Evolutionary conservation across 2,329 filamentous ascomycete genomes (phyloP), one percentile per base, ranked within the genome.

Genomic region (Hymenoscyphus fructigenus): DNA sequence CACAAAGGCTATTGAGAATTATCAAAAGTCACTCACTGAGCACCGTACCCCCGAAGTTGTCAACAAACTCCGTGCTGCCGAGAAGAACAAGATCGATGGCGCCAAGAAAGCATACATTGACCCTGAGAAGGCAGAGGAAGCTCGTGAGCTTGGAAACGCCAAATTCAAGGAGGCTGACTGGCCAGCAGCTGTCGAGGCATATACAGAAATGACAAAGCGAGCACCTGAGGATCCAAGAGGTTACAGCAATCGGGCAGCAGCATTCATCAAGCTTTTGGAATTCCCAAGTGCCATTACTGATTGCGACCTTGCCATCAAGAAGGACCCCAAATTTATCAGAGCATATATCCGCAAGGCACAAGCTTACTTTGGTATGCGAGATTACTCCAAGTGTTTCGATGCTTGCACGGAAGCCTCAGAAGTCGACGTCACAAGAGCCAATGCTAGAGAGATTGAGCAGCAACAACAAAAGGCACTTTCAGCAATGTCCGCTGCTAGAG

Each of bases 131-230:
- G 95, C 95, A 26, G 95, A 99, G 75, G 91, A 97, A 82, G 93
- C 95, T 15, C 93, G 95, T 71, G 92, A 97, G 78, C 88, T 96
- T 66, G 95, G 95, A 56, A 97, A 97, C 80, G 87, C 91, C 79
- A 96, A 96, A 80, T 99, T 99, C 86, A 98, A 98, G 84, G 92
- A 93, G 74, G 89, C 86, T 36, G 93, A 99, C 79, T 98, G 93
- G 91, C 94, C 95, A 12, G 95, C 87, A 61, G 95, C 95, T 10
- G 93, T 99, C 32, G 93, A 92, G 56, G 92, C 94, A 0, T 99
- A 99, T 82, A 87, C 84, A 0, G 95, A 99, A 82, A 97, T 98
- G 93, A 91, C 91, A 79, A 97, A 97, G 85, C 93, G 95, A 65
- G 90, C 92, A 0, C 95, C 96, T 5, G 85, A 96, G 0, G 95